Conservation (phyloP, 345 rosid genomes). For the Turnera subulata region DNA sequence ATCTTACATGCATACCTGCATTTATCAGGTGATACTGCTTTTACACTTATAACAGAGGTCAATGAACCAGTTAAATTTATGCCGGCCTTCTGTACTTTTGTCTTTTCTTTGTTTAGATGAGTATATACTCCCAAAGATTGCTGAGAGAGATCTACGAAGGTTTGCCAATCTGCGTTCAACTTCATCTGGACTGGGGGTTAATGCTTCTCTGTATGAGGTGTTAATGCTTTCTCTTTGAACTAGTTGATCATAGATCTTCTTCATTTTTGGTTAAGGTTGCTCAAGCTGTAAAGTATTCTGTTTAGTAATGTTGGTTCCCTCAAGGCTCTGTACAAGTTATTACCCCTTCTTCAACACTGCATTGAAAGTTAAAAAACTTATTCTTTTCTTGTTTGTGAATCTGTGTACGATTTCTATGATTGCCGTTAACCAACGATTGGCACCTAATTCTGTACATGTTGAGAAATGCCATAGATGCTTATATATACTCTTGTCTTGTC, state of each 20-base stretch:
- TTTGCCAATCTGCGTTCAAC: slow-evolving; percentile 55
- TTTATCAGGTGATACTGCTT: too few relatives aligned
- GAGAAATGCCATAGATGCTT: too few relatives aligned
- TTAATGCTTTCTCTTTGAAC: background rate
- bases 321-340: too few relatives aligned
- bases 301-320: too few relatives aligned
- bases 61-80: background rate
- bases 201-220: slow-evolving; percentile 50
- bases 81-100: background rate
- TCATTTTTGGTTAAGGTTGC: background rate
- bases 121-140: slow-evolving; percentile 86
- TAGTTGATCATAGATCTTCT: slow-evolving; percentile 12
- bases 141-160: slow-evolving; percentile 75
- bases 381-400: background rate
- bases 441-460: too few relatives aligned
- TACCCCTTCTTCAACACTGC: too few relatives aligned
- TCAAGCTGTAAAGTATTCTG: background rate
- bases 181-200: slow-evolving; percentile 44
- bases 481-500: too few relatives aligned
- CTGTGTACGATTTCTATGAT: too few relatives aligned
- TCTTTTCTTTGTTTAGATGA: slow-evolving; percentile 47
- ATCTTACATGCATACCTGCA: too few relatives aligned
- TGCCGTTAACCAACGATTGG: too few relatives aligned
- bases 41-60: too few relatives aligned
- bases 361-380: background rate